Conservation (phyloP, 2,329 filamentous ascomycete species). For the Dactylonectria estremocensis region DNA sequence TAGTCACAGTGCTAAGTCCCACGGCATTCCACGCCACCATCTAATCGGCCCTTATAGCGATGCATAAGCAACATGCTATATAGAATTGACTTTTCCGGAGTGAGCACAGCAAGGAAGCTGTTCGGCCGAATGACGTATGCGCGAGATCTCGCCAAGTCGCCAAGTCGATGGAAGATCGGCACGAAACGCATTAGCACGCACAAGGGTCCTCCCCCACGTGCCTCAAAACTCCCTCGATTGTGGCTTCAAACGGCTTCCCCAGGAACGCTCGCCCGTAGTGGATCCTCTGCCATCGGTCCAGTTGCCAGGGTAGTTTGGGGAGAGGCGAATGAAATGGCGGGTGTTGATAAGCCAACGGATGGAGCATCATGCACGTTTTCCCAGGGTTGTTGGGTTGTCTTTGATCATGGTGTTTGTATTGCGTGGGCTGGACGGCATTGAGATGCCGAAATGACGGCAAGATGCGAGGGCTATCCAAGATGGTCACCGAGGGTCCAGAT, state of each 20-base stretch:
- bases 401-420: background rate
- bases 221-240: background rate
- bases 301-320: background rate
- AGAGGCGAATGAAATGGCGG: constrained; percentile 21
- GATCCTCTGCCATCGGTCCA: background rate
- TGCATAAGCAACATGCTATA: background rate
- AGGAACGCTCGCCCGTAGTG: constrained; percentile 1
- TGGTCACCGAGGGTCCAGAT: constrained; percentile 25
- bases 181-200: constrained; percentile 14
- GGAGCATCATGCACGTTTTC: background rate
- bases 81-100: background rate
- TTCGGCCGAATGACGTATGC: background rate
- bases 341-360: constrained; percentile 20
- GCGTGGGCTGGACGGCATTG: constrained; percentile 15
- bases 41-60: background rate
- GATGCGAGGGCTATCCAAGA: constrained; percentile 25
- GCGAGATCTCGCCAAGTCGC: constrained; percentile 26
- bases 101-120: background rate
- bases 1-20: background rate
- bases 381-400: background rate
- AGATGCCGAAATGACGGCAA: constrained; percentile 33
- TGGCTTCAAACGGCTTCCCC: constrained; percentile 19
- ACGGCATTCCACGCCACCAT: background rate
- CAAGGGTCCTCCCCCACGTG: constrained; percentile 38
- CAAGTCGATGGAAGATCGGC: constrained; percentile 28